Conservation (phyloP, 2,329 filamentous ascomycete species). For the Nemania sp. region DNA sequence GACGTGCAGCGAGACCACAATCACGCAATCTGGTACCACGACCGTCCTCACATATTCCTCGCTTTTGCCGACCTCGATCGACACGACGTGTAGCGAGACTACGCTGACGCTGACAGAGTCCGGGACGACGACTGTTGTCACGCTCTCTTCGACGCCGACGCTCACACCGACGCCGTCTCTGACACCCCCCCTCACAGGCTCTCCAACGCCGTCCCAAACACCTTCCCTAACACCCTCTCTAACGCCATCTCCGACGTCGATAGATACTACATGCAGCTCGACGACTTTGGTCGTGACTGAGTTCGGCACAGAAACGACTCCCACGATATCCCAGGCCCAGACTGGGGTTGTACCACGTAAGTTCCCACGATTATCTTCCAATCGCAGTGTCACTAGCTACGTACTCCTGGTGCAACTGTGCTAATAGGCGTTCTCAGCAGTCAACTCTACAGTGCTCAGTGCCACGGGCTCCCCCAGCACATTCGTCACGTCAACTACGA, state of each 20-base stretch:
- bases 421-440: conserved; percentile 12
- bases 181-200: not conserved
- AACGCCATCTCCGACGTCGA: conserved; percentile 2
- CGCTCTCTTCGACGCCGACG: conserved; percentile 1
- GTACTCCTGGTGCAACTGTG: not conserved
- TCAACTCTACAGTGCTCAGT: conserved; percentile 25
- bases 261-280: conserved; percentile 29
- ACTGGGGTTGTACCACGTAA: conserved; percentile 25
- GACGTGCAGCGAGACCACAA: conserved; percentile 29
- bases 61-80: conserved; percentile 1
- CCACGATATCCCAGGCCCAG: conserved; percentile 20
- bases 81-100: conserved; percentile 19
- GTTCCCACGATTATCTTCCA: conserved; percentile 7
- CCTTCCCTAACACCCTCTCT: not conserved
- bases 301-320: conserved; percentile 16
- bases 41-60: conserved; percentile 23
- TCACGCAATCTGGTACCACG: conserved; percentile 25
- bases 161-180: not conserved
- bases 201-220: conserved; percentile 1
- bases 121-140: not conserved
- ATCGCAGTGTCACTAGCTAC: not conserved
- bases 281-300: conserved; percentile 20
- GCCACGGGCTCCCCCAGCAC: conserved; percentile 29
- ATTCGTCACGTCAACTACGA: conserved; percentile 35
- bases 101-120: conserved; percentile 4